Base-by-base conservation (phyloP, 2,329 filamentous ascomycete genomes). In the Epichloe festucae region DNA sequence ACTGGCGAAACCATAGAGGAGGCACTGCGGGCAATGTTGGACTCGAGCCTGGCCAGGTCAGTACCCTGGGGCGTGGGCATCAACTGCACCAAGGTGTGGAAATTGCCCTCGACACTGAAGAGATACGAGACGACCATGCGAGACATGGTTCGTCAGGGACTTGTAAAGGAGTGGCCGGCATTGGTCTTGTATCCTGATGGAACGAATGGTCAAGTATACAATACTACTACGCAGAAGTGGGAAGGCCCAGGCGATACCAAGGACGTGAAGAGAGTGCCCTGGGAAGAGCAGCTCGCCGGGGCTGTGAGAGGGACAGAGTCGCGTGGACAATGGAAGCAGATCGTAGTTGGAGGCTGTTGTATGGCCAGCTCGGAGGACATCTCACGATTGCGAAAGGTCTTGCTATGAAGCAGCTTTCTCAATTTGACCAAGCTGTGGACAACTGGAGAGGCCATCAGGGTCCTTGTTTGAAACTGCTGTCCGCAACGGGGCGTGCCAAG, bases 111-210 rank as follows among this genome's bases (percentile, higher is more conserved):
- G 0, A 65, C 85, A 15, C 65, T 87, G 17, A 65, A 63, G 17
- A 68, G 74, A 47, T 83, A 78, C 48, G 78, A 84, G 58, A 68
- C 65, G 3, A 72, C 68, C 8, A 62, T 81, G 15, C 53, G 55
- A 10, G 55, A 53, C n/a, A 49, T 78, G 56, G 52, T 72, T 2
- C 49, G 59, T 4, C 56, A 62, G 4, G 67, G 68, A 0, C 57
- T 64, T 14, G 49, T 72, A 1, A 19, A 54, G 0, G 59, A 61
- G 5, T 74, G 71, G 68, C 81, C 81, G 1, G 71, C 69, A 19
- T 63, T 86, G 50, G 75, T 86, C 4, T 58, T 86, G 17, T 86
- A 85, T 61, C 83, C 83, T 0, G 83, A 87, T 62, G 82, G 82
- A 0, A 85, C 83, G 1, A 81, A 80, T 46, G 81, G 80, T 0